Base-by-base conservation (phyloP, 768 basidiomycete species). In the Rhizopogon roseolus region DNA sequence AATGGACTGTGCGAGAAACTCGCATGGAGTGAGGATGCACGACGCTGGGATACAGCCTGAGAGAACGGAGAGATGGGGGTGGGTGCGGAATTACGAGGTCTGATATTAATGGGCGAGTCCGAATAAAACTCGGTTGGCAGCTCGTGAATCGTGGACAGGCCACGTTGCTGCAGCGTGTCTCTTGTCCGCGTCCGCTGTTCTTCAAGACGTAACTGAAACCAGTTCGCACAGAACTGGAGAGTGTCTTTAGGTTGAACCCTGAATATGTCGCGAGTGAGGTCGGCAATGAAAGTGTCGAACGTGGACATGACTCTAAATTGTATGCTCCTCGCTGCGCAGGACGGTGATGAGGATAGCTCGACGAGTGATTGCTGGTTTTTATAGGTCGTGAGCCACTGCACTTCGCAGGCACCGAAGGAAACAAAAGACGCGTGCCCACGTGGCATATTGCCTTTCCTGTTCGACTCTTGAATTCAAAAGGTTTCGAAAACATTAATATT, bases 181-280 rank as follows among this genome's bases (percentile, higher is more conserved):
- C 91, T 79, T 22, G 81, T 82, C 57, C 86, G 81, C 41, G 81
- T 78, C 53, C 93, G 80, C 64, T 95, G 93, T 64, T 93, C 89
- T 59, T 93, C 88, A 48, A 95, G 77, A 52, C 90, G 82, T 57
- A 81, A 79, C 67, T 94, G 90, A 72, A 98, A 98, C 94, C 94
- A 98, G 63, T 86, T 93, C 44, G 95, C 85, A 63, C 88, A 91
- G 70, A 88, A 93, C 71, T 98, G 96, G 43, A 97, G 85, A 4
- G 87, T 83, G 65, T 98, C 96, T 62, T 82, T 85, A 19, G 96
- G 94, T 67, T 93, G 90, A 4, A 83, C 90, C 59, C 90, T 86
- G 41, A 89, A 79, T 41, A 82, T 82, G 68, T 96, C 95, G 66
- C 91, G 85, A 60, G 90, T 86, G 52, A 98, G 79, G 66, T 98